A percentile compares a stretch with the other conserved stretches of the same genome.
Evolutionary conservation across 306 rosid genomes (phyloP).

Genomic region (Medicago lupulina): DNA sequence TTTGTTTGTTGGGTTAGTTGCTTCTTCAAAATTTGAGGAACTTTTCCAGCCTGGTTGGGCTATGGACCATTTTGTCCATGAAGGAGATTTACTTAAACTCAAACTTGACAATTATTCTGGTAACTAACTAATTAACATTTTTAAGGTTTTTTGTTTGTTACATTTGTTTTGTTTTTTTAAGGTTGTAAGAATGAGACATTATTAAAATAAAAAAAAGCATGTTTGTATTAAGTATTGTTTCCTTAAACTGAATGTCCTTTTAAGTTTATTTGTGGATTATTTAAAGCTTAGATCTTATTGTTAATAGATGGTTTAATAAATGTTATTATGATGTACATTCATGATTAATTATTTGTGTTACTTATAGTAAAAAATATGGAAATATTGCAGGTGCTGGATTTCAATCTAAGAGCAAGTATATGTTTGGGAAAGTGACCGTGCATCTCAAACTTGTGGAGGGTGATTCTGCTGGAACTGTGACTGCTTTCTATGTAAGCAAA

Average conservation of each 20-base stretch:
- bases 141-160: background rate
- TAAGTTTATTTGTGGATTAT: background rate
- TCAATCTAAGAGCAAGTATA: constrained; percentile 72
- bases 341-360: background rate
- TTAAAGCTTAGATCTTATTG: constrained; percentile 11
- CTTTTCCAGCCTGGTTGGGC: constrained; percentile 95
- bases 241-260: constrained; percentile 15
- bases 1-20: constrained; percentile 50
- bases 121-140: constrained; percentile 3
- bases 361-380: background rate
- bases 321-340: background rate
- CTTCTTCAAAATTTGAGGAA: constrained; percentile 73
- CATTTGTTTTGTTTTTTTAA: background rate
- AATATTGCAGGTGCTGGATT: constrained; percentile 88
- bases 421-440: constrained; percentile 86
- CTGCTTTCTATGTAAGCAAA: constrained; percentile 84
- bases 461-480: constrained; percentile 95
- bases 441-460: constrained; percentile 90
- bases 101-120: constrained; percentile 86
- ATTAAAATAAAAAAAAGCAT: background rate
- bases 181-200: background rate
- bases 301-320: background rate
- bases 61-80: constrained; percentile 72
- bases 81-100: constrained; percentile 79
- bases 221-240: background rate